Base-by-base conservation (phyloP, 2,329 filamentous ascomycete species). In the Lasiodiplodia citricola region DNA sequence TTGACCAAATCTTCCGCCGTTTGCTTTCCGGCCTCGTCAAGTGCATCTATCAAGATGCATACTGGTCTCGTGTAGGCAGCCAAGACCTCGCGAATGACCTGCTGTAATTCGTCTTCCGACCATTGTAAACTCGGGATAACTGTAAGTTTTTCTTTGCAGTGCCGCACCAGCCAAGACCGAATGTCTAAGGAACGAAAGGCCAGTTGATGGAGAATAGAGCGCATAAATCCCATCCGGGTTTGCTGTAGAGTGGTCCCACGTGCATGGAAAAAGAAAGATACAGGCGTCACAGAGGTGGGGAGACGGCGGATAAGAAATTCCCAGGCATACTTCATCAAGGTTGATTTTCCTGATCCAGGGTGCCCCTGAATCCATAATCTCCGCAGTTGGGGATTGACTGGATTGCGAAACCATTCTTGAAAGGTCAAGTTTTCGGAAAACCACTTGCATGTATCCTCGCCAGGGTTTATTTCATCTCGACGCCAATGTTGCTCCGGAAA, bases 281-380 rank as follows among this genome's bases (percentile, higher is more conserved):
- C 23, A 3, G 31, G 10, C 13, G 28, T 47, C 21, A 44, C 5
- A 5, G 2, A 1, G 16, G 21, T 2, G 3, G 21, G 21, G 28
- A 31, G 37, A 1, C 6, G 23, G 21, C 6, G 16, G 23, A 1
- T 7, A 3, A 62, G 37, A 18, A 28, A 47, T 10, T 47, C 16
- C 18, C 25, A 31, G 8, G 57, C 6, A 14, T 47, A 31, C 25
- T 62, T 62, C 38, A 62, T 62, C 38, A 62, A 4, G 2, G 23
- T 38, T 28, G 57, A 62, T 21, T 62, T 62, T 13, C 57, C 38
- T 11, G 38, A n/a, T 47, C 57, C 57, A 11, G 57, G 57, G 44
- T 50, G 37, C 4, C 57, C 57, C 3, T 2, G 38, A 13, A 62
- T 16, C 38, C 57, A 62, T 5, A 62, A 11, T 16, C n/a, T 16